Evolutionary conservation across 2,329 filamentous ascomycete genomes (phyloP).

Genomic region (Drechslerella dactyloides): DNA sequence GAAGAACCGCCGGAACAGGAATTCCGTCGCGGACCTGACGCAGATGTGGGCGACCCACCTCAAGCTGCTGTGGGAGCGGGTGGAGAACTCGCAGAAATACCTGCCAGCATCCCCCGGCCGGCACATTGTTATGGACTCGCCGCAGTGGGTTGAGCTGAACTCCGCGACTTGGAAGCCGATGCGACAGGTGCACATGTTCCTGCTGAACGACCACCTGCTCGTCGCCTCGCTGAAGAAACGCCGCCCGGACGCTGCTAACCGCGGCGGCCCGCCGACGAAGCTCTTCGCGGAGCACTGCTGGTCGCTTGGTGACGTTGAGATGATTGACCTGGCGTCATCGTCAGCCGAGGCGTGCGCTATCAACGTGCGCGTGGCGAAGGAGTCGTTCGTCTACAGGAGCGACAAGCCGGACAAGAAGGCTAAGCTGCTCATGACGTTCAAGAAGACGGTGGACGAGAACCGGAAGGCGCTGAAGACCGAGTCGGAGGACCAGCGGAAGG

Average conservation of each 20-base stretch:
- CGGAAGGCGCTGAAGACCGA: constrained; percentile 84
- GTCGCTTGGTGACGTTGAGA: constrained; percentile 88
- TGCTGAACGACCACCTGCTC: constrained; percentile 92
- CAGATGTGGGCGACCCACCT: constrained; percentile 72
- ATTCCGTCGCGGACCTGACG: constrained; percentile 79
- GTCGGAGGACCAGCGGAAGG: constrained; percentile 83
- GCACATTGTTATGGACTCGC: constrained; percentile 91
- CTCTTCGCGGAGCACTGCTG: constrained; percentile 93
- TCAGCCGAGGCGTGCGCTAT: constrained; percentile 79
- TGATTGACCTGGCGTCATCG: constrained; percentile 74
- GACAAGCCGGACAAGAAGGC: constrained; percentile 85
- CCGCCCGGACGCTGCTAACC: constrained; percentile 70
- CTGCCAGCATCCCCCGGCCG: constrained; percentile 87
- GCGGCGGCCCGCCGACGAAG: constrained; percentile 69
- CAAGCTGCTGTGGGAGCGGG: constrained; percentile 88
- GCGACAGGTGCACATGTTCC: constrained; percentile 84
- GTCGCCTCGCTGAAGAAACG: constrained; percentile 93
- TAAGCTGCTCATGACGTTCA: constrained; percentile 81
- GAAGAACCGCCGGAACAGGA: constrained; percentile 73
- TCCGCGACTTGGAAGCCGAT: constrained; percentile 96
- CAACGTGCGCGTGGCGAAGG: constrained; percentile 85
- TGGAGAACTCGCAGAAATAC: constrained; percentile 98
- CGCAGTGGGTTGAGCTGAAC: constrained; percentile 93
- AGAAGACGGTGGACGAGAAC: constrained; percentile 90
- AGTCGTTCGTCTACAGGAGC: constrained; percentile 93